Evolutionary conservation across 75 land plant genomes (phyloP), one percentile per base, ranked within the genome.

Genomic region (Isoetes taiwanensis): DNA sequence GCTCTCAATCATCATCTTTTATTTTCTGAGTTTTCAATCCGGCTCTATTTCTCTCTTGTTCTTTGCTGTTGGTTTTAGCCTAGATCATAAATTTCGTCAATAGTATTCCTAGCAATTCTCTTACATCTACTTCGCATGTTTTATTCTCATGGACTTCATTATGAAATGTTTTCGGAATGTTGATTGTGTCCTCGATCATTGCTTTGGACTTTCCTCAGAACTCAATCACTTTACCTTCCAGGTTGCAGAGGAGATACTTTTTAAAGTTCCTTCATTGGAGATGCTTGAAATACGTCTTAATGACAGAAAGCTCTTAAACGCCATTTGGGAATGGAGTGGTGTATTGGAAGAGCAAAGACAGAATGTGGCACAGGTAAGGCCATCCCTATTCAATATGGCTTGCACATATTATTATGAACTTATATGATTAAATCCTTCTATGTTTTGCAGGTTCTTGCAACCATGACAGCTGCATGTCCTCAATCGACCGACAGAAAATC

Each of bases 251-350:
- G 97, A 91, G 60, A 73, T 86, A 50, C 40, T 78, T 9, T 33
- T 66, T 5, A 65, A 63, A 12, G 74, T 81, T 69, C 69, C 75
- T 38, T 46, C 52, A 62, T 32, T 57, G 19, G 72, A 73, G 64
- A 57, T 65, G 16, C 72, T 72, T 54, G 85, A 83, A 57, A 78
- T 91, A 55, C 94, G 76, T 59, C 41, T 91, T 21, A 91, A 86
- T 72, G 93, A 91, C 62, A 78, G 66, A 16, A 57, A 66, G 23
- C 43, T 86, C 21, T 43, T 91, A 17, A 77, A 80, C 43, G 80
- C 93, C 10, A 77, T 91, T 40, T 91, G 93, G 97, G 76, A 71
- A 11, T 91, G 97, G 97, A 64, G 68, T 57, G 97, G 97, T 60
- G 76, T 91, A 23, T 61, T 73, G 53, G 33, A 56, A 32, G 78